A percentile compares a stretch with the other conserved stretches of the same genome.
phyloP scores from a whole-genome alignment of 2,329 filamentous ascomycete species.

The Myriosclerotinia scirpicola region DNA sequence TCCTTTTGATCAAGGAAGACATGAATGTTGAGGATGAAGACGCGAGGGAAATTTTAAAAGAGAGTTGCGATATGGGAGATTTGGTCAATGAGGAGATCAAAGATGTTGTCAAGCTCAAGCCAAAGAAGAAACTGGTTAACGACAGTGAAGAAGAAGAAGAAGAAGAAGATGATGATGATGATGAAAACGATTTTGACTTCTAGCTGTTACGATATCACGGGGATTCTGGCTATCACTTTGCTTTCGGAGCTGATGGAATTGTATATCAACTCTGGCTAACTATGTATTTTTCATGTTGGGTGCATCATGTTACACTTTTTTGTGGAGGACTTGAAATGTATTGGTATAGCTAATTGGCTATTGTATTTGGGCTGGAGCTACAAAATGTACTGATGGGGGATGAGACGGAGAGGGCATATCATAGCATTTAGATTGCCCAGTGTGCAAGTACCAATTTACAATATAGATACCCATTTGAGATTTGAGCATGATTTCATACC shows the following conservation, averaged over 20 bases:
- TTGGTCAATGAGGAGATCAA: conserved; percentile 45
- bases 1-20: conserved; percentile 58
- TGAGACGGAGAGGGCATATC: background rate
- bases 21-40: conserved; percentile 49
- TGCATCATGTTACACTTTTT: background rate
- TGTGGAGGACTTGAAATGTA: background rate
- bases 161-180: too few relatives aligned
- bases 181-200: conserved; percentile 11
- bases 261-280: background rate
- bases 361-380: background rate
- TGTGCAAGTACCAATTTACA: background rate
- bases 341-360: background rate
- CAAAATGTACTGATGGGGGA: background rate
- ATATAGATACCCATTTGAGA: conserved; percentile 8
- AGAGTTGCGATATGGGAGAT: conserved; percentile 35
- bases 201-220: background rate
- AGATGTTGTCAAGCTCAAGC: conserved; percentile 51
- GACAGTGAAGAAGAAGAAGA: conserved; percentile 39
- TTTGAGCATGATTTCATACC: background rate
- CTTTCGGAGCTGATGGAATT: background rate
- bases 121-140: conserved; percentile 54
- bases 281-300: background rate
- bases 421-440: background rate
- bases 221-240: background rate
- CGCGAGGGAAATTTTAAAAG: conserved; percentile 38